Evolutionary conservation across 2,329 filamentous ascomycete genomes (phyloP), one percentile per base, ranked within the genome.

Genomic region (Biscogniauxia mediterranea): DNA sequence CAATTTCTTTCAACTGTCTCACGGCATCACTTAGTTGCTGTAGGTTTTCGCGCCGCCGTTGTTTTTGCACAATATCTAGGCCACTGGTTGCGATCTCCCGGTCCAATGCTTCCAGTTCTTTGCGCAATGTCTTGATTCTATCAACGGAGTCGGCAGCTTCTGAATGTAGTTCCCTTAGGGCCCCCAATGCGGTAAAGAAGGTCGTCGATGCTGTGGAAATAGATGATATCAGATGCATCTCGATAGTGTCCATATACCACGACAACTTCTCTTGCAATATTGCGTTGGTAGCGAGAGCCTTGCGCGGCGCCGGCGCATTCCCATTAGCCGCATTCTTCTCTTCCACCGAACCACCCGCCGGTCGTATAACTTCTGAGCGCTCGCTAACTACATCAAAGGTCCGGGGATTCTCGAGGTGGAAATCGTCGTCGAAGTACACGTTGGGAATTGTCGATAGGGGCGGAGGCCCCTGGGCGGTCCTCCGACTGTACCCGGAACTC

Each of bases 211-310:
- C 95, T 0, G 91, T 93, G 2, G 94, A 98, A 64, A 99, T 99
- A 0, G 93, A 97, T 32, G 92, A 92, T 69, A 99, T 97, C 7
- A 99, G 81, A 74, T 99, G 95, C 58, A 99, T 92, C 74, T 99
- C 95, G 21, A 99, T 93, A 0, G 95, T 99, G 74, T 99, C 95
- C 93, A 99, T 97, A 75, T 99, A 99, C 95, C 95, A 99, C 0
- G 95, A 98, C 13, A 99, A 81, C 76, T 99, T 99, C 76, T 99
- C 95, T 74, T 99, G 95, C 42, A 99, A 76, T 61, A 99, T 99
- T 0, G 95, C 95, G 76, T 99, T 99, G 0, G 93, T 97, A 7
- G 94, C 94, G 26, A 99, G 81, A 1, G 92, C 91, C 74, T 97
- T 98, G 62, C 94, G 86, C 8, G 90, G 88, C 11, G 83, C 83